These are phyloP conservation scores for Esteya vermicola DNA, from an alignment of 2,329 filamentous ascomycete species.

Conservation along the genomic window DNA sequence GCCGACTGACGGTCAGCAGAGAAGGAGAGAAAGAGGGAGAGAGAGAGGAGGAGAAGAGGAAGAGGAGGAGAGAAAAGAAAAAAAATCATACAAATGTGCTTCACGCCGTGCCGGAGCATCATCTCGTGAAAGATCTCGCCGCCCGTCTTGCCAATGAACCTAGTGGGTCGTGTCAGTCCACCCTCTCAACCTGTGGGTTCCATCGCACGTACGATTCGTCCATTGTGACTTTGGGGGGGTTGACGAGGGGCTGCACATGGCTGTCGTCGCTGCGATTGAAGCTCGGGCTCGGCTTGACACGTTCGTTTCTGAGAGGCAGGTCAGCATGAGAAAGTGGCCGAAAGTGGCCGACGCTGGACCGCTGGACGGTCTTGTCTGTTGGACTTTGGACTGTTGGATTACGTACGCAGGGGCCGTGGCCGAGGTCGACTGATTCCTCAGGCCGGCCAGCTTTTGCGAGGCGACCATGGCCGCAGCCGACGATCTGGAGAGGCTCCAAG, in stretches of 20 bases:
- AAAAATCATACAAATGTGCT: slow-evolving; percentile 86
- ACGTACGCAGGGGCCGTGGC: slow-evolving; percentile 1
- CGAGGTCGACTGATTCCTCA: slow-evolving; percentile 1
- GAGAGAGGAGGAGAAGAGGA: not conserved
- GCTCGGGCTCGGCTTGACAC: slow-evolving; percentile 48
- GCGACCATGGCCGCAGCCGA: too few species aligned
- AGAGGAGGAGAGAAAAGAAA: not conserved
- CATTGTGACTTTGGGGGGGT: slow-evolving; percentile 46
- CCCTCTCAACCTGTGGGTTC: not conserved
- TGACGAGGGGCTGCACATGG: slow-evolving; percentile 58
- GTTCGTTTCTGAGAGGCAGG: slow-evolving; percentile 27
- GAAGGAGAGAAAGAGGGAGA: too few species aligned
- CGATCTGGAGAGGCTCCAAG: too few species aligned
- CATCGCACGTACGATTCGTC: slow-evolving; percentile 59
- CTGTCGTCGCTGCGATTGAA: slow-evolving; percentile 37
- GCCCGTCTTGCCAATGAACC: slow-evolving; percentile 87
- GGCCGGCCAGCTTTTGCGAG: not conserved
- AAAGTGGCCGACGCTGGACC: not conserved
- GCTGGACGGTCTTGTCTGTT: too few species aligned
- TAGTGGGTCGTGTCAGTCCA: slow-evolving; percentile 18
- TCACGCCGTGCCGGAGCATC: slow-evolving; percentile 87
- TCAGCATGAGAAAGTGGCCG: not conserved
- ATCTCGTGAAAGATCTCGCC: slow-evolving; percentile 98
- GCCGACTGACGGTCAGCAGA: slow-evolving; percentile 39
- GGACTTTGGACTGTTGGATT: slow-evolving; percentile 12